Percentiles rank a stretch among this genome's conserved stretches.
Evolutionary conservation across 1,284 basidiomycete species (phyloP).

Genomic region (Meira nashicola): DNA sequence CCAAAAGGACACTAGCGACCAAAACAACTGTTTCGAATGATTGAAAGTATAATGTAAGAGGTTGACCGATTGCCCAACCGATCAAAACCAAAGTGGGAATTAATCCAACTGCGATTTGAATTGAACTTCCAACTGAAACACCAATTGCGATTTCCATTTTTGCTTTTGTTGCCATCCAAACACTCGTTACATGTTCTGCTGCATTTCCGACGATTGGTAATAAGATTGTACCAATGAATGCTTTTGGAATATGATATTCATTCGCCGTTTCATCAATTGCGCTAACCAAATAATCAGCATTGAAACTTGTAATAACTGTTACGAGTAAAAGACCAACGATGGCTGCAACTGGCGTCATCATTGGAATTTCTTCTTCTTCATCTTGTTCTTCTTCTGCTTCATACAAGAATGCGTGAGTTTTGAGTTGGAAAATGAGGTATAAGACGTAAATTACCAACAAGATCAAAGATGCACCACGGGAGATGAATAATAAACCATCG

Average conservation of each 20-base stretch:
- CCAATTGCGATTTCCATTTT: slow-evolving; percentile 60
- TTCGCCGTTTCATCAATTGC: slow-evolving; percentile 51
- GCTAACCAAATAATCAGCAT: slow-evolving; percentile 53
- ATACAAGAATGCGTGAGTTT: slow-evolving; percentile 48
- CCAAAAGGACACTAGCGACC: slow-evolving; percentile 50
- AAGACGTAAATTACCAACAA: slow-evolving; percentile 75
- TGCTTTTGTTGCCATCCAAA: slow-evolving; percentile 48
- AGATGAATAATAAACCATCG: slow-evolving; percentile 47
- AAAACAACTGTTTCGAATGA: slow-evolving; percentile 38
- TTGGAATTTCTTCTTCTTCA: slow-evolving; percentile 42
- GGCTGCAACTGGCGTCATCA: slow-evolving; percentile 46
- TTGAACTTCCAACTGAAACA: slow-evolving; percentile 79
- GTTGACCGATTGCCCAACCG: slow-evolving; percentile 53
- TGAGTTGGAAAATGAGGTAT: slow-evolving; percentile 58
- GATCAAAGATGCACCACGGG: slow-evolving; percentile 55
- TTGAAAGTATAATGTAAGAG: slow-evolving; percentile 49
- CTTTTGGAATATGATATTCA: slow-evolving; percentile 49
- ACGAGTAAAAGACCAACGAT: slow-evolving; percentile 40
- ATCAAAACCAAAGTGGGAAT: slow-evolving; percentile 51
- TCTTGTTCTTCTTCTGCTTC: slow-evolving; percentile 31
- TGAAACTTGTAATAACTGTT: slow-evolving; percentile 48
- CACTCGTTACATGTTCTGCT: slow-evolving; percentile 49
- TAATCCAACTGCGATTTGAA: slow-evolving; percentile 46
- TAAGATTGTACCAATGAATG: slow-evolving; percentile 60
- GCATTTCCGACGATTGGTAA: slow-evolving; percentile 76